Percentiles rank a stretch among this genome's conserved stretches.
Conservation (phyloP, 139 green algal species). For the Nannochloris sp. region DNA sequence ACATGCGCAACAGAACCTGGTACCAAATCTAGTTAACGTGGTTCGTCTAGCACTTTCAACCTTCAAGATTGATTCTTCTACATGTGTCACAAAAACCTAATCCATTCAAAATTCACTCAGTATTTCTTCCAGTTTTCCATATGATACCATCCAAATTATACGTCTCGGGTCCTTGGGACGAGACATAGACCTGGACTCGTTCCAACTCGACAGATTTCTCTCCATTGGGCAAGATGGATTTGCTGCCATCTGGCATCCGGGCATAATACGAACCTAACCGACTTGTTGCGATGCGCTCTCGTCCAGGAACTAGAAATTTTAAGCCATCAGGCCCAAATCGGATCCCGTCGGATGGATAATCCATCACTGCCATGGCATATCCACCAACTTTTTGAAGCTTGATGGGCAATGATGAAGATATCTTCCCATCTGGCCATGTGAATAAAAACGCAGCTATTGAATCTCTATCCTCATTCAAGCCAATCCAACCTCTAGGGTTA, state of each 20-base stretch:
- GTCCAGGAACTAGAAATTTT: conserved; percentile 25
- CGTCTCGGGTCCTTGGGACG: conserved; percentile 22
- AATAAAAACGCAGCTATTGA: conserved; percentile 68
- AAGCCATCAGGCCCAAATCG: conserved; percentile 66
- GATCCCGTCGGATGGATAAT: conserved; percentile 38
- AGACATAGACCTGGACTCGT: conserved; percentile 45
- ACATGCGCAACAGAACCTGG: background rate
- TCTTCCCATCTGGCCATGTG: conserved; percentile 50
- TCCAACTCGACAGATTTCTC: conserved; percentile 39
- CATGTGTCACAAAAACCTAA: no score
- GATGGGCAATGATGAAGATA: conserved; percentile 19
- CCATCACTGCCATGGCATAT: conserved; percentile 44
- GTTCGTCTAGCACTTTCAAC: background rate
- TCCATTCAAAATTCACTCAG: no score
- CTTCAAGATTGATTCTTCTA: no score
- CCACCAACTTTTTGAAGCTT: conserved; percentile 70
- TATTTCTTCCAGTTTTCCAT: conserved; percentile 19
- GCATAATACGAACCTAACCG: conserved; percentile 59
- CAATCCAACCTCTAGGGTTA: conserved; percentile 56
- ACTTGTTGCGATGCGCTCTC: conserved; percentile 31
- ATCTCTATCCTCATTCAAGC: conserved; percentile 55
- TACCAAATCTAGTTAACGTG: conserved; percentile 2
- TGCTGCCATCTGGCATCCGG: conserved; percentile 30
- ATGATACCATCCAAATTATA: conserved; percentile 50
- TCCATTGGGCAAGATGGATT: conserved; percentile 38